Base-by-base conservation (phyloP, 352 stramenopile species). In the Phytophthora boehmeriae region DNA sequence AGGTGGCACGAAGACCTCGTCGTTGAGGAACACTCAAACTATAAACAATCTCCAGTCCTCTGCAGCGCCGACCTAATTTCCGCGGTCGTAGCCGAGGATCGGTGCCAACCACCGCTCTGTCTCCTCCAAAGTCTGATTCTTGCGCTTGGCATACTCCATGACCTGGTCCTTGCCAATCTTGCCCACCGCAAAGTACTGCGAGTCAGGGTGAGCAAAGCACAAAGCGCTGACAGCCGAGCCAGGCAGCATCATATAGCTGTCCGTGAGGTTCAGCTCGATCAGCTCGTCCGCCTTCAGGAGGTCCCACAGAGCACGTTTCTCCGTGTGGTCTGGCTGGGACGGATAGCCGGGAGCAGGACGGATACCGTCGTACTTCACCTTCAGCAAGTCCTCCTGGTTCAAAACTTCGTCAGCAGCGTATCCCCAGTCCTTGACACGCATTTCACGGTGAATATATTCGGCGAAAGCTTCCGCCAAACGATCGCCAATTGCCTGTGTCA, bases 281-380 rank as follows among this genome's bases (percentile, higher is more conserved):
- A 97, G 72, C 62, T 98, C 92, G 54, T 98, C 80, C 4, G 94
- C 96, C 64, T 98, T 94, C 32, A 99, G 86, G 17, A 98, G 52
- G 47, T 98, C 83, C 96, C 96, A 99, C 81, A 99, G 93, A 34
- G 88, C 96, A 16, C 73, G 77, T 80, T 99, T 99, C 69, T 99
- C 96, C 16, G 96, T 99, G 78, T 99, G 97, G 73, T 99, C 97
- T 11, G 97, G 97, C 73, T 99, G 96, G 27, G 92, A 98, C 42
- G 97, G 97, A 66, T 99, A 99, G 16, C 97, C 97, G n/a, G 96
- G 96, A 22, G 97, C 97, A 43, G 97, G 97, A 60, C 97, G 89
- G 63, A 99, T 99, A 57, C 97, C 97, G 58, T 98, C 90, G 81
- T 99, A 99, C 76, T 99, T 98, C 48, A 98, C 93, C 80, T 99